These are phyloP conservation scores for Boletus rubroflammeus DNA, from an alignment of 768 basidiomycete species.

Conservation along the genomic window DNA sequence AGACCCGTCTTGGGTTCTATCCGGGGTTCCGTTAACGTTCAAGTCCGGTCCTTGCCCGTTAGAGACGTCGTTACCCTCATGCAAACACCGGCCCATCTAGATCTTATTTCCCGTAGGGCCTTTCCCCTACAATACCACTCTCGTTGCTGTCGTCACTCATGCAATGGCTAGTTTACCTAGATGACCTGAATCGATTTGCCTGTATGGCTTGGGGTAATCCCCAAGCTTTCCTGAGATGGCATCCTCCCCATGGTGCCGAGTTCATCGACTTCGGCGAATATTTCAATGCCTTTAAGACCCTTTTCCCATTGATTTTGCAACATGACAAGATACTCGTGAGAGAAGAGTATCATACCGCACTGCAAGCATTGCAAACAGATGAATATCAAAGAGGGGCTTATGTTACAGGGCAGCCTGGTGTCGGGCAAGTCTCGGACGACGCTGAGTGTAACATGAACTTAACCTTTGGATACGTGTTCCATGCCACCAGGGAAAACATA, in stretches of 20 bases:
- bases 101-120: too few relatives aligned
- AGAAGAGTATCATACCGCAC: background rate
- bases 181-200: background rate
- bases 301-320: background rate
- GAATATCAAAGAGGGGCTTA: background rate
- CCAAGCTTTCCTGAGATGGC: background rate
- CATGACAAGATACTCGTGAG: background rate
- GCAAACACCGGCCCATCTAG: too few relatives aligned
- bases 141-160: too few relatives aligned
- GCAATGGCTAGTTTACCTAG: too few relatives aligned
- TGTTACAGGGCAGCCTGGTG: background rate
- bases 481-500: background rate
- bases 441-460: background rate
- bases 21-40: slow-evolving; percentile 87
- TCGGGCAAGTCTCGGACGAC: background rate
- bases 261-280: background rate
- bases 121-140: too few relatives aligned
- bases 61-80: too few relatives aligned
- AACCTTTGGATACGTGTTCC: too few relatives aligned
- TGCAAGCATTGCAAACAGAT: background rate
- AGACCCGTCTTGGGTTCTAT: slow-evolving; percentile 94
- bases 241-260: background rate
- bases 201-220: background rate
- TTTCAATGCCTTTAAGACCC: background rate
- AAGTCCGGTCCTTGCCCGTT: too few relatives aligned